phyloP scores from a whole-genome alignment of 441 rosid genomes.

The Populus tomentosa region DNA sequence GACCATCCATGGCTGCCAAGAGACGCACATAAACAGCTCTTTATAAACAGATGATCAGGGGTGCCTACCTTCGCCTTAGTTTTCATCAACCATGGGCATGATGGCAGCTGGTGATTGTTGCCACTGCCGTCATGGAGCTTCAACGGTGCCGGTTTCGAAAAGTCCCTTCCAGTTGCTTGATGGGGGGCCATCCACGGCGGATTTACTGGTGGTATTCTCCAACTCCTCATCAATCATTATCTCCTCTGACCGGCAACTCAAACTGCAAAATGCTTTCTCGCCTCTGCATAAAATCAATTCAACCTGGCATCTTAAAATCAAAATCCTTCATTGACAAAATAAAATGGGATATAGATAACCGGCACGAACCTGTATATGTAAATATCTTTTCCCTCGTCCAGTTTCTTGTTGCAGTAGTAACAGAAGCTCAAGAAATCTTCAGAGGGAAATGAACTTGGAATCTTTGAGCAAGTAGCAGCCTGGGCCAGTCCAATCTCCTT shows the following conservation, averaged over 20 bases:
- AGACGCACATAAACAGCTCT: slow-evolving; percentile 66
- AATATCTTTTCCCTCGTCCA: slow-evolving; percentile 62
- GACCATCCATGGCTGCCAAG: slow-evolving; percentile 72
- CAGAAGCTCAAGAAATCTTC: slow-evolving; percentile 67
- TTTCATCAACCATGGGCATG: slow-evolving; percentile 34
- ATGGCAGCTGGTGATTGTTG: no score
- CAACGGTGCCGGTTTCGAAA: slow-evolving; percentile 38
- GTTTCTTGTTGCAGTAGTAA: slow-evolving; percentile 62
- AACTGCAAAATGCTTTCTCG: slow-evolving; percentile 79
- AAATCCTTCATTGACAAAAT: not conserved
- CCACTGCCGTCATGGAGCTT: slow-evolving; percentile 20
- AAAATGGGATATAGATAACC: not conserved
- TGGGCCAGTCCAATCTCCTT: slow-evolving; percentile 16
- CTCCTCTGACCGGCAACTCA: slow-evolving; percentile 54
- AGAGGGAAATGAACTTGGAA: slow-evolving; percentile 14
- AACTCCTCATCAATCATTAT: slow-evolving; percentile 54
- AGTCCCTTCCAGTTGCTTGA: slow-evolving; percentile 26
- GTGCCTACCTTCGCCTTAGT: slow-evolving; percentile 21
- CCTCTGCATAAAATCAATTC: slow-evolving; percentile 49
- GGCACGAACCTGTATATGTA: slow-evolving; percentile 72
- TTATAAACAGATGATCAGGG: slow-evolving; percentile 44
- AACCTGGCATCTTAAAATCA: not conserved
- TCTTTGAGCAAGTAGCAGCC: slow-evolving; percentile 16
- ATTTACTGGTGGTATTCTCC: slow-evolving; percentile 26
- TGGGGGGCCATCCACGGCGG: slow-evolving; percentile 16